Conservation (phyloP, 2,329 filamentous ascomycete species). For the Ceratocystiopsis minuta region DNA sequence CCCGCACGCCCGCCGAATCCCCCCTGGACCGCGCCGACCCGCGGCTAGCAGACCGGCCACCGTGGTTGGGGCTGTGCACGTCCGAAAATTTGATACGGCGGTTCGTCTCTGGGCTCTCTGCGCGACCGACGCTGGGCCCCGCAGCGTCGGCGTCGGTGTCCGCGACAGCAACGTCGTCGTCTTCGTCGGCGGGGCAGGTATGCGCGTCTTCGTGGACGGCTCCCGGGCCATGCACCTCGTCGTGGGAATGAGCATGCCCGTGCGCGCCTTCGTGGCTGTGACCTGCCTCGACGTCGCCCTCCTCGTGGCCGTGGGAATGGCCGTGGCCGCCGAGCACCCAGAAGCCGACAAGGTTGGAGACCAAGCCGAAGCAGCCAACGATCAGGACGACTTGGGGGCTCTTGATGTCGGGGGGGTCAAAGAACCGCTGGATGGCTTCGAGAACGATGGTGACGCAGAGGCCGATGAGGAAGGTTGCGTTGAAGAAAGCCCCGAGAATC, state of each 20-base stretch:
- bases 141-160: slow-evolving; percentile 14
- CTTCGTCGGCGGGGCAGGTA: slow-evolving; percentile 22
- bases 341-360: slow-evolving; percentile 78
- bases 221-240: slow-evolving; percentile 12
- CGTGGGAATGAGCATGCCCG: slow-evolving; percentile 13
- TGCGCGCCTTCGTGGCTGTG: slow-evolving; percentile 23
- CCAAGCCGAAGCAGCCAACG: slow-evolving; percentile 70
- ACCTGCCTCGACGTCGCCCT: slow-evolving; percentile 29
- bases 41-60: slow-evolving; percentile 10
- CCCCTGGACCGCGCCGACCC: slow-evolving; percentile 16
- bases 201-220: slow-evolving; percentile 14
- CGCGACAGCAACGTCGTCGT: slow-evolving; percentile 11
- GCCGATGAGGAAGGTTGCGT: slow-evolving; percentile 92
- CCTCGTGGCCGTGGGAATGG: slow-evolving; percentile 52
- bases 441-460: slow-evolving; percentile 92
- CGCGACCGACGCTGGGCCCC: too few relatives aligned
- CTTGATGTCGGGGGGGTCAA: slow-evolving; percentile 74
- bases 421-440: slow-evolving; percentile 79
- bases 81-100: slow-evolving; percentile 23
- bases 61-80: slow-evolving; percentile 7
- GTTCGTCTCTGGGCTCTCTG: slow-evolving; percentile 16
- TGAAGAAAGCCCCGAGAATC: slow-evolving; percentile 88
- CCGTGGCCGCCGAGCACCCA: slow-evolving; percentile 86
- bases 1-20: slow-evolving; percentile 19
- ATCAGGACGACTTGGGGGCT: slow-evolving; percentile 78